Evolutionary conservation across 2,329 filamentous ascomycete genomes (phyloP).

Genomic region (Pseudogymnoascus sp.): DNA sequence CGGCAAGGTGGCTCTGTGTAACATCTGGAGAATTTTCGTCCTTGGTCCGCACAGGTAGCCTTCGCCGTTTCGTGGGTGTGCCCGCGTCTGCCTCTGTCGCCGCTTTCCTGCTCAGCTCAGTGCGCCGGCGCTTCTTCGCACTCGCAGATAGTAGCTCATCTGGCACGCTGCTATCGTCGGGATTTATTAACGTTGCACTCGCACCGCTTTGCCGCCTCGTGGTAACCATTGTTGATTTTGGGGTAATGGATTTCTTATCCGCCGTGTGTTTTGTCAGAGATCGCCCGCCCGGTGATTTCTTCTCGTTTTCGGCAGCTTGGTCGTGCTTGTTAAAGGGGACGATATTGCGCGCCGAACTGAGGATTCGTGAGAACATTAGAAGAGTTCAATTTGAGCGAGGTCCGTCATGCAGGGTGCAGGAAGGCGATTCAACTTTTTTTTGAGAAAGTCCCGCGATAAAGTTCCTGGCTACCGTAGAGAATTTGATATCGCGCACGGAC

Average conservation of each 20-base stretch:
- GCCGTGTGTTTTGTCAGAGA: not conserved
- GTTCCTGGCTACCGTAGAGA: constrained; percentile 2
- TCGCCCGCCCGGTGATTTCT: constrained; percentile 5
- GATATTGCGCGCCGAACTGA: constrained; percentile 12
- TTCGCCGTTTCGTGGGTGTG: constrained; percentile 23
- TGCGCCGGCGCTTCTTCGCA: constrained; percentile 13
- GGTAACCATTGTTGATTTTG: constrained; percentile 13
- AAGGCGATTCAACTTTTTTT: constrained; percentile 8
- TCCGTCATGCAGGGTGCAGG: constrained; percentile 6
- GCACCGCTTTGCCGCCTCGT: constrained; percentile 11
- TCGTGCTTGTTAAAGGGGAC: constrained; percentile 10
- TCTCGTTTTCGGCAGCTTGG: not conserved
- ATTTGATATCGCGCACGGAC: constrained; percentile 4
- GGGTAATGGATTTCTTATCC: not conserved
- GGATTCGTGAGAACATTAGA: constrained; percentile 13
- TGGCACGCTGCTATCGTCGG: not conserved
- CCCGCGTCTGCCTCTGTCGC: not conserved
- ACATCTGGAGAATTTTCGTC: constrained; percentile 11
- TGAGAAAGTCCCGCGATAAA: not conserved
- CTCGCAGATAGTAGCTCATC: not conserved
- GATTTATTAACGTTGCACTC: not conserved
- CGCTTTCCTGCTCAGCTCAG: constrained; percentile 7
- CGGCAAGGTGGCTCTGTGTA: constrained; percentile 17
- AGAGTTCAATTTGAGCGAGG: constrained; percentile 1
- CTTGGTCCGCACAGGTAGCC: constrained; percentile 20